A percentile compares a stretch with the other conserved stretches of the same genome.
These are phyloP conservation scores for Rhizopus delemar DNA, from an alignment of 371 early-diverging fungal genomes.

Conservation along the genomic window DNA sequence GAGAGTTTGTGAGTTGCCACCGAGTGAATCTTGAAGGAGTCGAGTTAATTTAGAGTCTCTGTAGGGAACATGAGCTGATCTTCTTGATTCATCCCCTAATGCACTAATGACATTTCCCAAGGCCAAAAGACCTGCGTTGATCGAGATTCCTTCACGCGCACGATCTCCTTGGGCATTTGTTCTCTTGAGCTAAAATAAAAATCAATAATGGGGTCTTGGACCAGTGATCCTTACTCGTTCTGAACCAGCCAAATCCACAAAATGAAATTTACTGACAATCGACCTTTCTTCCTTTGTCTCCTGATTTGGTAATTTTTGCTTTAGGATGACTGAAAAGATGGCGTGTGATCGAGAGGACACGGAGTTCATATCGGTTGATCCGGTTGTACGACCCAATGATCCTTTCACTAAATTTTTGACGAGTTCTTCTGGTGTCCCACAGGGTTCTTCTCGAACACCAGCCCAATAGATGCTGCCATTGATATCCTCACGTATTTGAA, in stretches of 20 bases:
- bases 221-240: constrained; percentile 35
- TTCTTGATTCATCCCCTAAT: constrained; percentile 83
- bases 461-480: constrained; percentile 89
- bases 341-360: constrained; percentile 98
- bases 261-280: constrained; percentile 83
- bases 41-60: constrained; percentile 90
- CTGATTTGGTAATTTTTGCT: constrained; percentile 41
- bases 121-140: constrained; percentile 95
- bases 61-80: constrained; percentile 82
- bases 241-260: constrained; percentile 96
- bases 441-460: constrained; percentile 84
- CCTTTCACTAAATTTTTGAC: constrained; percentile 76
- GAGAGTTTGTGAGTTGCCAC: constrained; percentile 88
- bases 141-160: constrained; percentile 95
- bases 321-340: constrained; percentile 88
- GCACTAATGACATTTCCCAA: constrained; percentile 99
- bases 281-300: constrained; percentile 8
- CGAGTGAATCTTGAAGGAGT: constrained; percentile 93
- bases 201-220: background rate
- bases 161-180: constrained; percentile 80
- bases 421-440: constrained; percentile 75
- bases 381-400: constrained; percentile 87
- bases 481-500: constrained; percentile 87
- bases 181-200: constrained; percentile 39
- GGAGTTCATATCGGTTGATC: constrained; percentile 96